These are phyloP conservation scores for Pythium aristosporum DNA, from an alignment of 352 stramenopile species.

Conservation along the genomic window DNA sequence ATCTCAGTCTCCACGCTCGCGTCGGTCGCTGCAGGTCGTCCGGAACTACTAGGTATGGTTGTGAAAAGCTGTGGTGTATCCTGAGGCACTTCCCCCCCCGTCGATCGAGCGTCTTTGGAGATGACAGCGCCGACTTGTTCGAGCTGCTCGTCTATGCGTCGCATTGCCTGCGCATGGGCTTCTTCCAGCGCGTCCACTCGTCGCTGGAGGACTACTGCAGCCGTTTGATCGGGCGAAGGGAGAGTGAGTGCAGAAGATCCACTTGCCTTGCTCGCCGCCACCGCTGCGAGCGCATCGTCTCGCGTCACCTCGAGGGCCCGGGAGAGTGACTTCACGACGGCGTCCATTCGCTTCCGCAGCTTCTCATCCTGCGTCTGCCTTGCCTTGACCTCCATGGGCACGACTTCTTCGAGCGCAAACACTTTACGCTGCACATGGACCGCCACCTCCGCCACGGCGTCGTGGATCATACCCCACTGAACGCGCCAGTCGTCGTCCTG, in stretches of 20 bases:
- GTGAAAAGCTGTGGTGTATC: not conserved
- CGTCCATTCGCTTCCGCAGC: constrained; percentile 43
- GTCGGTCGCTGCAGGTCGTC: not conserved
- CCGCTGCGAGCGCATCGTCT: constrained; percentile 27
- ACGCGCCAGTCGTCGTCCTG: constrained; percentile 39
- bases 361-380: constrained; percentile 61
- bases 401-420: constrained; percentile 51
- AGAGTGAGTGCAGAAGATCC: not conserved
- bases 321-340: constrained; percentile 35
- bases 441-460: constrained; percentile 37
- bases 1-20: not conserved
- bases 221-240: not conserved
- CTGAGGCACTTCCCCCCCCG: not conserved
- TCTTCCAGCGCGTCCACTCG: constrained; percentile 37
- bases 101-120: not conserved
- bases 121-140: not conserved
- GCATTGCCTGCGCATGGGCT: constrained; percentile 8
- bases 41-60: not conserved
- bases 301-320: constrained; percentile 33
- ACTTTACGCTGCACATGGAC: constrained; percentile 44
- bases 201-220: constrained; percentile 9
- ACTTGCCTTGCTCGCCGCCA: not conserved
- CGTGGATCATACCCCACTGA: constrained; percentile 32
- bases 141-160: not conserved
- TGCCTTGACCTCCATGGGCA: constrained; percentile 63